These are phyloP conservation scores for Aegilops tauschii DNA, from an alignment of 176 grass and related monocot genomes.

Conservation along the genomic window DNA sequence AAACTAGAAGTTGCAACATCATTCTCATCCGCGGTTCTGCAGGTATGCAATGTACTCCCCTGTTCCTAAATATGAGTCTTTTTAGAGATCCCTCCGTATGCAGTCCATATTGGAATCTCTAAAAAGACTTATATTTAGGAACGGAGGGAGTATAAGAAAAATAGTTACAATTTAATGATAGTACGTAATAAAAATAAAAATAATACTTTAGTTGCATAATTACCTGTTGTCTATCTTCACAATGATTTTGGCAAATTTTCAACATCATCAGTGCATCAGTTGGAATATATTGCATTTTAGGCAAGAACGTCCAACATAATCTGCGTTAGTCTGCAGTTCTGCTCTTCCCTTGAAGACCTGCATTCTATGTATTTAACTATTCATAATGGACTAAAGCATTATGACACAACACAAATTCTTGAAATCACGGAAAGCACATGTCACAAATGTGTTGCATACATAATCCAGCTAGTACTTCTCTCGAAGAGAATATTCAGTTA, in stretches of 20 bases:
- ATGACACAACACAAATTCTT: background rate
- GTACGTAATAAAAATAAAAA: background rate
- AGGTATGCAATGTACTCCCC: background rate
- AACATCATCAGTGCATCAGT: background rate
- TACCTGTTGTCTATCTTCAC: constrained; percentile 1
- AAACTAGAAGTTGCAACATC: background rate
- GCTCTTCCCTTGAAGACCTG: background rate
- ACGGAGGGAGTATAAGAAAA: background rate
- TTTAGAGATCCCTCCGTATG: too few relatives aligned
- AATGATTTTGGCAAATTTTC: constrained; percentile 7
- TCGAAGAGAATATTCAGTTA: background rate
- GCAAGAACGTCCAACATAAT: background rate
- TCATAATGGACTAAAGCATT: constrained; percentile 1
- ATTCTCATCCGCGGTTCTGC: background rate
- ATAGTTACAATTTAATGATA: background rate
- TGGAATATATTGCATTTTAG: constrained; percentile 21
- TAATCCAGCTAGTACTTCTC: background rate
- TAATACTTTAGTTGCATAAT: background rate
- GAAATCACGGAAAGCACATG: background rate
- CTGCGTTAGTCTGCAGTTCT: background rate
- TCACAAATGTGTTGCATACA: background rate
- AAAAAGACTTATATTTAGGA: too few relatives aligned
- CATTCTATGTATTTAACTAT: background rate
- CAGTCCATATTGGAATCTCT: too few relatives aligned
- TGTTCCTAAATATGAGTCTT: too few relatives aligned